Percentiles rank a stretch among this genome's conserved stretches.
These are phyloP conservation scores for Hibiscus mutabilis DNA, from an alignment of 345 rosid species.

Conservation along the genomic window DNA sequence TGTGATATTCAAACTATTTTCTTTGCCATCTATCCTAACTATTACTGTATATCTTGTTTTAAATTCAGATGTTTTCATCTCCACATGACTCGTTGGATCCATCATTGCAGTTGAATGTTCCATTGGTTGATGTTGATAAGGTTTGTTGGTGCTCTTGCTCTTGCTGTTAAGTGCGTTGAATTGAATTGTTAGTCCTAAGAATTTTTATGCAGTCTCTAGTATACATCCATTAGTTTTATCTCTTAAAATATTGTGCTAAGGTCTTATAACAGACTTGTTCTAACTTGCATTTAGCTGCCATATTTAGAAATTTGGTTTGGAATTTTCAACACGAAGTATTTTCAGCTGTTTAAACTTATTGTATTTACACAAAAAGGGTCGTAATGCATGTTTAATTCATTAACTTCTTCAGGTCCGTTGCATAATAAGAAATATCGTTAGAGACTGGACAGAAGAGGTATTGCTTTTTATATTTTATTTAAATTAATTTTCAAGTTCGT, in stretches of 20 bases:
- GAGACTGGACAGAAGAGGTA: slow-evolving; percentile 99
- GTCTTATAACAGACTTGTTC: not conserved
- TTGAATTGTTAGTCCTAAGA: not conserved
- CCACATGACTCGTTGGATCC: slow-evolving; percentile 61
- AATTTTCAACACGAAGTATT: not conserved
- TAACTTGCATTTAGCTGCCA: not conserved
- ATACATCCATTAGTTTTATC: not conserved
- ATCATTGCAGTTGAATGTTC: slow-evolving; percentile 71
- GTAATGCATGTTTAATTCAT: not conserved
- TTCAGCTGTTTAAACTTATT: not conserved
- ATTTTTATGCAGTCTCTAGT: too few species aligned
- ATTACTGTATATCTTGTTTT: slow-evolving; percentile 16
- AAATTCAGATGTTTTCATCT: slow-evolving; percentile 45
- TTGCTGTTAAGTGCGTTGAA: not conserved
- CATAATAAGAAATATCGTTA: slow-evolving; percentile 85
- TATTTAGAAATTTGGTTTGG: slow-evolving; percentile 3
- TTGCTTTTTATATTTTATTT: slow-evolving; percentile 8
- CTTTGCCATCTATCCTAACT: not conserved
- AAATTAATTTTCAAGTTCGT: slow-evolving; percentile 6
- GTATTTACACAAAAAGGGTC: not conserved
- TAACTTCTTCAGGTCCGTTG: slow-evolving; percentile 76
- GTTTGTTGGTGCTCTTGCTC: slow-evolving; percentile 24
- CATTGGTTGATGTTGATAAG: slow-evolving; percentile 96
- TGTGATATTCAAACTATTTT: not conserved
- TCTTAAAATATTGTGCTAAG: not conserved